Conservation (phyloP, 108 stramenopile genomes). For the Aurantiochytrium sp. region DNA sequence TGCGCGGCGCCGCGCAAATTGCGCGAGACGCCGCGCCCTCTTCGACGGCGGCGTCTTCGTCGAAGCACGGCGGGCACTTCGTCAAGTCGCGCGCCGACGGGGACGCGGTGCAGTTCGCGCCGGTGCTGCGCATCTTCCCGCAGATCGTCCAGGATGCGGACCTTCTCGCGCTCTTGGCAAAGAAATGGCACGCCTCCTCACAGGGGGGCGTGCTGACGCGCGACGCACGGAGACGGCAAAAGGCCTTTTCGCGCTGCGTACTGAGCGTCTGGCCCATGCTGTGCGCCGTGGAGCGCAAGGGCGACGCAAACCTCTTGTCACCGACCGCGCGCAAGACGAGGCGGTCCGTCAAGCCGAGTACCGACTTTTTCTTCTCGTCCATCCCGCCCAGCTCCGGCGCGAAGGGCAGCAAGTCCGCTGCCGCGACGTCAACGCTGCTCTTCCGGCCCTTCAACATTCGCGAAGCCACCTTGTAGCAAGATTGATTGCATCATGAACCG, state of each 20-base stretch:
- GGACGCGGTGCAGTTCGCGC: neutral
- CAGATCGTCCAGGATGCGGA: neutral
- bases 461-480: neutral
- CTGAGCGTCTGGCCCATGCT: conserved; percentile 1
- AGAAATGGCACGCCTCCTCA: neutral
- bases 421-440: neutral
- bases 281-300: conserved; percentile 10
- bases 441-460: neutral
- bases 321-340: neutral
- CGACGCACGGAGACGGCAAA: neutral
- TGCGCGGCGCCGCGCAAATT: neutral
- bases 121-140: conserved; percentile 5
- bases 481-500: too few species aligned
- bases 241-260: neutral
- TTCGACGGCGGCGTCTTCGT: neutral
- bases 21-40: neutral
- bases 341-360: neutral
- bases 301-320: neutral
- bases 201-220: neutral
- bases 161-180: neutral
- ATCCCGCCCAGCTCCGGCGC: neutral
- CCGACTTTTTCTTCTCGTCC: neutral
- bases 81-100: neutral
- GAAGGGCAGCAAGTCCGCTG: neutral
- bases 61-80: neutral